Evolutionary conservation across 805 yeast genomes (phyloP).

Genomic region (Brettanomyces nanus): DNA sequence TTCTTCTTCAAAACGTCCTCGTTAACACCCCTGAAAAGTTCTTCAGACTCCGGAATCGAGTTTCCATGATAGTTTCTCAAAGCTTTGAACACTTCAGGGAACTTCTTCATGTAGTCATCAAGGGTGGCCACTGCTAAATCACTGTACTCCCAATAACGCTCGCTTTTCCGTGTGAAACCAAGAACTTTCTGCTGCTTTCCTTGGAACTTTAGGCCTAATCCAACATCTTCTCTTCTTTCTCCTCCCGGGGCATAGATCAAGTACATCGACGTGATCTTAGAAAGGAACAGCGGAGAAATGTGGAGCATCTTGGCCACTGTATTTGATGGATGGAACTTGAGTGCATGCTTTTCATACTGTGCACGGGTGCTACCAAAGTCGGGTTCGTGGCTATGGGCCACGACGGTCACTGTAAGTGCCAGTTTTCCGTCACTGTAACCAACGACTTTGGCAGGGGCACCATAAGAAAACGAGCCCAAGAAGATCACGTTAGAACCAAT

Average conservation of each 20-base stretch:
- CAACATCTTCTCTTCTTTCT: slow-evolving; percentile 52
- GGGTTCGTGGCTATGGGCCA: slow-evolving; percentile 47
- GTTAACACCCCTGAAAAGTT: slow-evolving; percentile 30
- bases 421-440: slow-evolving; percentile 42
- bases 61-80: slow-evolving; percentile 18
- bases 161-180: slow-evolving; percentile 69
- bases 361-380: slow-evolving; percentile 56
- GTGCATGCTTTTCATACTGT: slow-evolving; percentile 42
- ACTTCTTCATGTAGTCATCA: slow-evolving; percentile 48
- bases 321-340: slow-evolving; percentile 56
- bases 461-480: slow-evolving; percentile 82
- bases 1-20: slow-evolving; percentile 36
- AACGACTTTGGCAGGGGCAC: slow-evolving; percentile 62
- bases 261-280: slow-evolving; percentile 69
- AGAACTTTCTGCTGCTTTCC: slow-evolving; percentile 71
- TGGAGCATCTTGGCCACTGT: slow-evolving; percentile 52
- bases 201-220: slow-evolving; percentile 80
- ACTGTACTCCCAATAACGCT: slow-evolving; percentile 76
- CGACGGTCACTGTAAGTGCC: slow-evolving; percentile 45
- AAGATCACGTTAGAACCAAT: slow-evolving; percentile 61
- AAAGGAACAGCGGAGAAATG: slow-evolving; percentile 57
- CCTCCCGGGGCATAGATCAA: slow-evolving; percentile 48
- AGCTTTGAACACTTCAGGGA: slow-evolving; percentile 50
- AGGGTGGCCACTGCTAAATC: slow-evolving; percentile 63
- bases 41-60: slow-evolving; percentile 30